Base-by-base conservation (phyloP, 1,139 yeast species). In the Meyerozyma sp. region DNA sequence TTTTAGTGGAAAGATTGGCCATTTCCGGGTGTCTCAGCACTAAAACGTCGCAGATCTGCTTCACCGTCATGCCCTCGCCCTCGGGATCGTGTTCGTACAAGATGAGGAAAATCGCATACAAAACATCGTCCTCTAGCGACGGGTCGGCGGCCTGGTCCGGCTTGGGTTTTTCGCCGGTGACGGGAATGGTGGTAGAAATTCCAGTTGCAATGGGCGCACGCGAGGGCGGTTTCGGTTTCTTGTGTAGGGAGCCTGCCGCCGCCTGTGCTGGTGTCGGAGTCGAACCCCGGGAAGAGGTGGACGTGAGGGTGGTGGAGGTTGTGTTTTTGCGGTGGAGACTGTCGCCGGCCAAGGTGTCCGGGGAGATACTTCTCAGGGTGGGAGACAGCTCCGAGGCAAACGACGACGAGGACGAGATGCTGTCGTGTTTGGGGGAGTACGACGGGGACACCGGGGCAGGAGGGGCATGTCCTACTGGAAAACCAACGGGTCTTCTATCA, bases 61-160 rank as follows among this genome's bases (percentile, higher is more conserved):
- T 85, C 23, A 86, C 95, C 13, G 94, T 86, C 89, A 86, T 83
- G 48, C 95, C 95, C 48, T 73, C 71, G 41, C 86, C 84, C 42
- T 73, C 75, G 2, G 83, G 68, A 58, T 85, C 94, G 51, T 76
- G 69, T 49, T 84, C 90, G 61, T 68, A 84, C 47, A 85, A 64
- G 41, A 85, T 84, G 44, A 80, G 74, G 57, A 85, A 84, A 44
- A 85, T 86, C 5, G 90, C 90, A 59, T 70, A 81, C 45, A 85
- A 66, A 8, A 85, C 93, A 52, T 82, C 84, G 62, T 85, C 95
- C 54, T 84, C 90, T 52, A 85, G 66, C 3, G 87, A 77, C 14
- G 75, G 68, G 46, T 82, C 75, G 45, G 70, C 70, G 53, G 79
- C 80, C 51, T 81, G 81, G 30, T 73, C 74, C 3, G 94, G 94